phyloP scores from a whole-genome alignment of 495 filamentous ascomycete genomes.

The Xylaria grammica region DNA sequence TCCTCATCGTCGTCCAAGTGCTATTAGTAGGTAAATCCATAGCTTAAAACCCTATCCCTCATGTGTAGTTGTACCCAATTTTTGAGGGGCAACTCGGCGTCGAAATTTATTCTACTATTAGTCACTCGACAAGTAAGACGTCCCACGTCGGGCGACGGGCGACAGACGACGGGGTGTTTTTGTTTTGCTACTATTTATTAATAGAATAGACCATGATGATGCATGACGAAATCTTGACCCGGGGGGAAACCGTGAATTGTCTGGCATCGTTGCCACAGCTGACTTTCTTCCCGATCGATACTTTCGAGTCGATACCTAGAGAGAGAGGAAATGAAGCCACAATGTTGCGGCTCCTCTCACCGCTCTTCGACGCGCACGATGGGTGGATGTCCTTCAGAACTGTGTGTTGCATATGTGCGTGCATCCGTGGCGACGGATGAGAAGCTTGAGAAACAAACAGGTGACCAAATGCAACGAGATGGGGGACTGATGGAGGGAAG shows the following conservation, averaged over 20 bases:
- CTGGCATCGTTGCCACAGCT: neutral
- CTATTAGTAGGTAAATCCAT: neutral
- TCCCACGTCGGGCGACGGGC: too few relatives aligned
- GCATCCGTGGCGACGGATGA: conserved; percentile 15
- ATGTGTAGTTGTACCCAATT: conserved; percentile 15
- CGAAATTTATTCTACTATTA: conserved; percentile 16
- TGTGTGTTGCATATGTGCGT: conserved; percentile 19
- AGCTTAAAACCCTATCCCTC: conserved; percentile 4
- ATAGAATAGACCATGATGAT: conserved; percentile 9
- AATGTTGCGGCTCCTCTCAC: conserved; percentile 15
- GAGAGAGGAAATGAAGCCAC: conserved; percentile 3
- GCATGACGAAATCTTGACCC: conserved; percentile 8
- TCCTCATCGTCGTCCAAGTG: neutral
- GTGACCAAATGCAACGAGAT: conserved; percentile 13
- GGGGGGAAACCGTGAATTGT: neutral
- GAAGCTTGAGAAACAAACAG: conserved; percentile 20
- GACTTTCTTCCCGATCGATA: neutral
- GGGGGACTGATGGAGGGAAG: neutral
- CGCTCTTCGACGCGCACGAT: conserved; percentile 21
- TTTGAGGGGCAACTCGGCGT: conserved; percentile 6
- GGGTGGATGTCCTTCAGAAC: conserved; percentile 5
- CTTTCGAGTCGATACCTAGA: neutral
- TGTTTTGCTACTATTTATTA: neutral
- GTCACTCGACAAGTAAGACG: neutral
- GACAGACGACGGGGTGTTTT: neutral